Evolutionary conservation across 164 flowering plant species (phyloP).

Genomic region (Piper longum): DNA sequence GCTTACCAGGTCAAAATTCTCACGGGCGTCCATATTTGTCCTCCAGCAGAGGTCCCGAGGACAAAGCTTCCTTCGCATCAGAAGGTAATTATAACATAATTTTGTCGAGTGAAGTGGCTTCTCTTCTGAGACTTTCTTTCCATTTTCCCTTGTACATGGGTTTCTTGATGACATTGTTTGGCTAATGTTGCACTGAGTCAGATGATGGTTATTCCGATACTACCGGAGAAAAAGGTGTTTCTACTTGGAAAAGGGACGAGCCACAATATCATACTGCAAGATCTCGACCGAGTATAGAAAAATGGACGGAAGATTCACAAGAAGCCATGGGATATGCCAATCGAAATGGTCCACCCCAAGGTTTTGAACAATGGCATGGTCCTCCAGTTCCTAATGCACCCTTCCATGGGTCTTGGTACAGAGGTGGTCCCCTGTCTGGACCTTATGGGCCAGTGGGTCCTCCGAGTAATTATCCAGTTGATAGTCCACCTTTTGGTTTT

Average conservation of each 20-base stretch:
- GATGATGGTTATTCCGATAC: constrained; percentile 32
- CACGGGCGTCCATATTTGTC: constrained; percentile 52
- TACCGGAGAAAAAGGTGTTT: constrained; percentile 20
- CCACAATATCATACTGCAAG: constrained; percentile 34
- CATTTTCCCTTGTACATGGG: background rate
- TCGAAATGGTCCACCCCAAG: constrained; percentile 42
- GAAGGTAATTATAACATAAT: constrained; percentile 23
- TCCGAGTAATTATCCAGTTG: constrained; percentile 72
- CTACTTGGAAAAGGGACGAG: constrained; percentile 49
- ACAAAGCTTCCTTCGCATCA: constrained; percentile 19
- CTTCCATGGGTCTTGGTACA: constrained; percentile 72
- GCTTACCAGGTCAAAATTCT: constrained; percentile 30
- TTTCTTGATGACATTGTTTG: no score
- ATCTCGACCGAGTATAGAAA: constrained; percentile 38
- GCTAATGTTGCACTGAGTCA: constrained; percentile 8
- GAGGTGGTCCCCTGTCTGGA: constrained; percentile 60
- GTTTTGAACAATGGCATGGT: constrained; percentile 71
- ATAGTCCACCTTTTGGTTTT: constrained; percentile 46
- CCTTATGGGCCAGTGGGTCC: constrained; percentile 53
- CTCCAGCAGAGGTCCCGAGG: constrained; percentile 31
- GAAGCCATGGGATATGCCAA: constrained; percentile 24
- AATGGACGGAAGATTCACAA: constrained; percentile 58
- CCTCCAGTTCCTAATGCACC: constrained; percentile 47
- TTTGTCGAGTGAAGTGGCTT: background rate
- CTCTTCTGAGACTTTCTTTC: background rate